These are phyloP conservation scores for Prunus salicina DNA, from an alignment of 306 rosid species.

Conservation along the genomic window DNA sequence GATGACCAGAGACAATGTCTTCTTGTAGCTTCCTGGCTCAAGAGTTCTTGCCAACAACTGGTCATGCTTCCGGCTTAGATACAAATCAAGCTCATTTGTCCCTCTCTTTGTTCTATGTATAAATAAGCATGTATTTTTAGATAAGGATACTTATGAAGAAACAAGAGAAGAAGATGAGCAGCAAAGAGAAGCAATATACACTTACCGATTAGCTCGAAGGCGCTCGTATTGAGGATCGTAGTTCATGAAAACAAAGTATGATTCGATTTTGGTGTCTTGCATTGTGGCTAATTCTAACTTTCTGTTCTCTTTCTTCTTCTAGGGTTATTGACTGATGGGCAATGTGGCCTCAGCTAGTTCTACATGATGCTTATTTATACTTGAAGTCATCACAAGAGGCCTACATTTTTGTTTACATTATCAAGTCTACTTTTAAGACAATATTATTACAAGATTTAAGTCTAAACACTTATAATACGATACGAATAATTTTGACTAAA, in stretches of 20 bases:
- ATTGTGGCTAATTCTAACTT: not conserved
- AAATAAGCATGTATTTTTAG: slow-evolving; percentile 8
- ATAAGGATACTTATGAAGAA: not conserved
- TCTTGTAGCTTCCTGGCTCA: slow-evolving; percentile 64
- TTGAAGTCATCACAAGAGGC: not conserved
- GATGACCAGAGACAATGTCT: slow-evolving; percentile 70
- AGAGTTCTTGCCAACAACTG: slow-evolving; percentile 57
- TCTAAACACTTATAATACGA: no score
- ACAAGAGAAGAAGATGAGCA: not conserved
- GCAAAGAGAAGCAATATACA: not conserved
- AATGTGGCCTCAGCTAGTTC: not conserved
- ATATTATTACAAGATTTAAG: not conserved
- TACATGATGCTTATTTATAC: slow-evolving; percentile 1
- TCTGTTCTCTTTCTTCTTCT: not conserved
- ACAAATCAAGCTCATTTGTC: slow-evolving; percentile 58
- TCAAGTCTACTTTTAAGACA: not conserved
- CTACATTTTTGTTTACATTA: not conserved
- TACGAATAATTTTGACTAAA: no score
- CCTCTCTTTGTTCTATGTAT: slow-evolving; percentile 43
- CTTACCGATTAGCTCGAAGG: slow-evolving; percentile 68
- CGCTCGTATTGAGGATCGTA: slow-evolving; percentile 81
- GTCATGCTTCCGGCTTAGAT: slow-evolving; percentile 79
- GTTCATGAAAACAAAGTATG: slow-evolving; percentile 84
- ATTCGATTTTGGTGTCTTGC: slow-evolving; percentile 50
- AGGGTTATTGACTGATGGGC: slow-evolving; percentile 4